These are phyloP conservation scores for Moniliophthora roreri DNA, from an alignment of 1,284 basidiomycete species.

Conservation along the genomic window DNA sequence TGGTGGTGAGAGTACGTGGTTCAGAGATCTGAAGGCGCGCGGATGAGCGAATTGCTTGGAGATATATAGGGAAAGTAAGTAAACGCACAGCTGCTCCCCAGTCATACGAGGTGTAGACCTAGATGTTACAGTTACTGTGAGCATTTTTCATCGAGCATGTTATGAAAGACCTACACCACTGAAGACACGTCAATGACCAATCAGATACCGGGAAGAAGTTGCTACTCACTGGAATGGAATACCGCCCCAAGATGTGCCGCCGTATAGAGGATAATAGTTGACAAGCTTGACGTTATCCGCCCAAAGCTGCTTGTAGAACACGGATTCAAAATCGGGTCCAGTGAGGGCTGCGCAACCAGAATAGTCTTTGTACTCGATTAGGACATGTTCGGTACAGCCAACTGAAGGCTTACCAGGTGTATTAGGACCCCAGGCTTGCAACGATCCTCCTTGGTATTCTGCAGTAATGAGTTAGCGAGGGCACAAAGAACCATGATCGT, in stretches of 20 bases:
- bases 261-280: conserved; percentile 70
- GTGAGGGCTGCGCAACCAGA: conserved; percentile 50
- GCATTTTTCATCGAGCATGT: too few relatives aligned
- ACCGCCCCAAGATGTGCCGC: conserved; percentile 79
- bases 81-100: conserved; percentile 54
- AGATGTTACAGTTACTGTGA: too few relatives aligned
- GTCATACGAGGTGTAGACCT: conserved; percentile 69
- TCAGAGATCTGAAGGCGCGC: conserved; percentile 53
- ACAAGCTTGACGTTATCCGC: conserved; percentile 75
- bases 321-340: conserved; percentile 69
- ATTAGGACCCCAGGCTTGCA: conserved; percentile 71
- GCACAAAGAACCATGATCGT: not conserved
- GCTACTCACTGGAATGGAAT: conserved; percentile 59
- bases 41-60: conserved; percentile 22
- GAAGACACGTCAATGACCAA: not conserved
- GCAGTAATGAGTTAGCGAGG: not conserved
- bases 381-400: not conserved
- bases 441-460: conserved; percentile 74
- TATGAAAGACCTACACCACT: conserved; percentile 22
- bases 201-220: not conserved
- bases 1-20: conserved; percentile 60
- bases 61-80: not conserved
- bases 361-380: conserved; percentile 32
- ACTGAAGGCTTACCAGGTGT: conserved; percentile 47
- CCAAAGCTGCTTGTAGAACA: conserved; percentile 75